Evolutionary conservation across 345 rosid genomes (phyloP).

Genomic region (Syzygium aqueum): DNA sequence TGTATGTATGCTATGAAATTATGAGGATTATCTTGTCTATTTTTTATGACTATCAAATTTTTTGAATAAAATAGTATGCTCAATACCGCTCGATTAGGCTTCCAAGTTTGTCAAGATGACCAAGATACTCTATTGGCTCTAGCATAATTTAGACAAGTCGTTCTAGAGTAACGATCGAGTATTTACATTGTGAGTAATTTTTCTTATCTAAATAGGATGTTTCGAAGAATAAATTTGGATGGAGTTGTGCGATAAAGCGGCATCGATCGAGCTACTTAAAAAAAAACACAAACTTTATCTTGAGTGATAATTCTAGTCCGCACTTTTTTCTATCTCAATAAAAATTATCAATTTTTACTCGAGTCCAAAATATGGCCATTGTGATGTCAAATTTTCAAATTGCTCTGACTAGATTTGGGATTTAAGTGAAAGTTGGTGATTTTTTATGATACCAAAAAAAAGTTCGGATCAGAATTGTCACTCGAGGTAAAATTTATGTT

Average conservation of each 20-base stretch:
- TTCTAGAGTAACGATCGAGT: not conserved
- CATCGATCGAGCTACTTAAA: not conserved
- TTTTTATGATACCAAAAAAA: no score
- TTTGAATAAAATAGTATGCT: not conserved
- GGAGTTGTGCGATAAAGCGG: not conserved
- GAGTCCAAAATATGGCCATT: no score
- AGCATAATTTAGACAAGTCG: not conserved
- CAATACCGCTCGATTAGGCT: not conserved
- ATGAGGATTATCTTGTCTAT: not conserved
- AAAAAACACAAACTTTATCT: no score
- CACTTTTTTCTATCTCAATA: no score
- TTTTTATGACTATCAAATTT: not conserved
- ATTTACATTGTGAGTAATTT: not conserved
- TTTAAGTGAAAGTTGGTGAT: no score
- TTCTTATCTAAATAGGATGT: not conserved
- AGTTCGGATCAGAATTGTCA: no score
- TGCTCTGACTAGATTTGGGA: no score
- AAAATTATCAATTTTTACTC: no score
- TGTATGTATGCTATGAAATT: no score
- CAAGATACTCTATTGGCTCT: not conserved
- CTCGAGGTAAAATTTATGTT: no score
- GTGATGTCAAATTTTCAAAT: no score
- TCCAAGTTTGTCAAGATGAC: not conserved
- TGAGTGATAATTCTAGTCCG: no score
- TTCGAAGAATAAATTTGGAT: not conserved